phyloP scores from a whole-genome alignment of 225 moss, liverwort and hornwort species.

The Antitrichia curtipendula region DNA sequence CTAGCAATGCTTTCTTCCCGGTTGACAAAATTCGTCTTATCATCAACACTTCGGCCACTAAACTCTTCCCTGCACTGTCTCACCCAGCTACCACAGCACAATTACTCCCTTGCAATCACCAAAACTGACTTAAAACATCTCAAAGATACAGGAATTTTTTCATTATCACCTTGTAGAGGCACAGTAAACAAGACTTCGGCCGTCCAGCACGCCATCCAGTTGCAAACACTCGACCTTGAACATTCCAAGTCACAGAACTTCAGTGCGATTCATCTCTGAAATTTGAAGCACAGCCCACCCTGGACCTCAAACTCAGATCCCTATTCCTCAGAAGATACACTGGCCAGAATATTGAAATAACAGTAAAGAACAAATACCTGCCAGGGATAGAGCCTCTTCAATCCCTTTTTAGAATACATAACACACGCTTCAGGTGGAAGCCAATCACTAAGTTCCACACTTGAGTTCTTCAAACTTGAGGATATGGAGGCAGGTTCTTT shows the following conservation, averaged over 20 bases:
- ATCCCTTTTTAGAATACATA: conserved; percentile 62
- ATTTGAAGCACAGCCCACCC: neutral
- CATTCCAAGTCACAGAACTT: conserved; percentile 9
- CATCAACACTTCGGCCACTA: conserved; percentile 94
- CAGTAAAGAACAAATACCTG: conserved; percentile 41
- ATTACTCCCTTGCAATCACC: conserved; percentile 15
- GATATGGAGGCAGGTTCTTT: neutral
- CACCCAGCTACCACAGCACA: conserved; percentile 22
- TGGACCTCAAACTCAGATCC: neutral
- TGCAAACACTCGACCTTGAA: conserved; percentile 78
- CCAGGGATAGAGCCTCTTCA: conserved; percentile 73
- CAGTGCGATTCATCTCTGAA: neutral
- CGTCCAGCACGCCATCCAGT: conserved; percentile 71
- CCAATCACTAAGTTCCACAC: conserved; percentile 63
- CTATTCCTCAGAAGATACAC: neutral
- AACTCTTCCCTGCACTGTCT: conserved; percentile 93
- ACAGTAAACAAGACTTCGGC: conserved; percentile 85
- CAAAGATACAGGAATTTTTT: neutral
- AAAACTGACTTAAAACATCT: neutral
- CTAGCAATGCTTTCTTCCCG: conserved; percentile 75
- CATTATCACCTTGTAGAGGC: conserved; percentile 84
- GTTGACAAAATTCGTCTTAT: conserved; percentile 57
- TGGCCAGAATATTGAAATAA: neutral
- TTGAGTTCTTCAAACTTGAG: conserved; percentile 5
- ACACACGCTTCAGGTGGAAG: conserved; percentile 63